Conservation (phyloP, 305 asterid species). For the Caryopteris hybrid region DNA sequence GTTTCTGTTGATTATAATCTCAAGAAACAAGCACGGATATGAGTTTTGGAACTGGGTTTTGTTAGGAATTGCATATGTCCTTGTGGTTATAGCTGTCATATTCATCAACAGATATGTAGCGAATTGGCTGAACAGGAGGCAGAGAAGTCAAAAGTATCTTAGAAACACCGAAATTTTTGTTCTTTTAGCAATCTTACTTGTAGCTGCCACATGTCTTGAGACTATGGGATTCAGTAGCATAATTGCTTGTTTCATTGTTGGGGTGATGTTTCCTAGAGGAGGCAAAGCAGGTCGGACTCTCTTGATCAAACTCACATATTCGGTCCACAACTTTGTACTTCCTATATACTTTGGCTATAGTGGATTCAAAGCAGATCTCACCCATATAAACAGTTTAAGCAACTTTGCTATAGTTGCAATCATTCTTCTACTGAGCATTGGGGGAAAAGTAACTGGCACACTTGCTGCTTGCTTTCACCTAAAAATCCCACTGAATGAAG, state of each 20-base stretch:
- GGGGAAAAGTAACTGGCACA: conserved; percentile 89
- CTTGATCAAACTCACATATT: conserved; percentile 67
- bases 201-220: conserved; percentile 72
- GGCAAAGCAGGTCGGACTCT: conserved; percentile 90
- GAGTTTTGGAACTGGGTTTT: conserved; percentile 31
- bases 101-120: conserved; percentile 42
- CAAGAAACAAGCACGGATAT: conserved; percentile 31
- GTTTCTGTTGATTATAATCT: conserved; percentile 45
- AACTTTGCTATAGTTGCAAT: conserved; percentile 47
- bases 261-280: conserved; percentile 86
- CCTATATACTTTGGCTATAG: conserved; percentile 93
- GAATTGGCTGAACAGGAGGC: conserved; percentile 75
- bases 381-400: conserved; percentile 42
- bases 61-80: conserved; percentile 30
- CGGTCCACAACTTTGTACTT: conserved; percentile 74
- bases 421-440: conserved; percentile 71
- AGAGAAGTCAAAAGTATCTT: conserved; percentile 70
- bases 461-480: conserved; percentile 77
- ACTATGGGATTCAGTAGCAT: conserved; percentile 82
- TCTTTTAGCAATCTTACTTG: conserved; percentile 64
- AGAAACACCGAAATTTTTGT: conserved; percentile 59
- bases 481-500: conserved; percentile 81
- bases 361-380: conserved; percentile 83
- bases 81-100: conserved; percentile 46
- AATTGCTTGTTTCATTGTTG: conserved; percentile 70